Percentiles rank a stretch among this genome's conserved stretches.
Conservation (phyloP, 495 filamentous ascomycete species). For the Talaromyces stipitatus region DNA sequence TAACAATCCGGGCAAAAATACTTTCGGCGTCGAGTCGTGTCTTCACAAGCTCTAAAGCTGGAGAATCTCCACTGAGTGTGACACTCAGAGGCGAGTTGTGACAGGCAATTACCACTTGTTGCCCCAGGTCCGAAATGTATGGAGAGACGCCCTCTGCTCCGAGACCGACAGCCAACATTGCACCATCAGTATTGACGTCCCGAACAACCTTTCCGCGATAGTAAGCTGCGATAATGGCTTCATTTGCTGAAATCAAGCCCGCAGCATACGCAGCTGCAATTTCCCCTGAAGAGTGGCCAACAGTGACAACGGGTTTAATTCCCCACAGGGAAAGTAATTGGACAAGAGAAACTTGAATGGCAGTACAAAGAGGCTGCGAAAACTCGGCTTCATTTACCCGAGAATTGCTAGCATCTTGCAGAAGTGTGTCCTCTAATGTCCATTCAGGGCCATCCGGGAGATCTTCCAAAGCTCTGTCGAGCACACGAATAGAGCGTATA, state of each 20-base stretch:
- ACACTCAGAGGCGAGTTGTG: conserved; percentile 21
- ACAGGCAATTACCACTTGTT: conserved; percentile 13
- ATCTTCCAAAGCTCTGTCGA: conserved; percentile 28
- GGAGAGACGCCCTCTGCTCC: neutral
- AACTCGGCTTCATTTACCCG: conserved; percentile 8
- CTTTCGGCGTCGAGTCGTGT: conserved; percentile 6
- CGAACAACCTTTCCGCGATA: conserved; percentile 12
- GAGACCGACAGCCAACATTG: conserved; percentile 16
- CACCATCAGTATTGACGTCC: conserved; percentile 1
- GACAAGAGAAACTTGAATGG: conserved; percentile 23
- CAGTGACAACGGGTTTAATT: conserved; percentile 8
- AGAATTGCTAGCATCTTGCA: conserved; percentile 1
- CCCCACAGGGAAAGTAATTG: conserved; percentile 17
- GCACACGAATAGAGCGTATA: no score
- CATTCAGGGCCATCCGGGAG: conserved; percentile 38
- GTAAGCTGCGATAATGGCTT: conserved; percentile 18
- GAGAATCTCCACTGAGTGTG: conserved; percentile 17
- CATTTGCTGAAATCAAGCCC: conserved; percentile 11
- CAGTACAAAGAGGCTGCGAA: conserved; percentile 19
- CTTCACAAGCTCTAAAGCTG: conserved; percentile 11
- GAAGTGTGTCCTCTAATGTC: conserved; percentile 26
- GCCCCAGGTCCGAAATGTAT: neutral
- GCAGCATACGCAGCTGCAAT: conserved; percentile 21
- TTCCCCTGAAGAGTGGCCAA: conserved; percentile 27
- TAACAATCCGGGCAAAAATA: conserved; percentile 37